Base-by-base conservation (phyloP, 1,139 yeast species). In the Sugiyamaella paludigena region DNA sequence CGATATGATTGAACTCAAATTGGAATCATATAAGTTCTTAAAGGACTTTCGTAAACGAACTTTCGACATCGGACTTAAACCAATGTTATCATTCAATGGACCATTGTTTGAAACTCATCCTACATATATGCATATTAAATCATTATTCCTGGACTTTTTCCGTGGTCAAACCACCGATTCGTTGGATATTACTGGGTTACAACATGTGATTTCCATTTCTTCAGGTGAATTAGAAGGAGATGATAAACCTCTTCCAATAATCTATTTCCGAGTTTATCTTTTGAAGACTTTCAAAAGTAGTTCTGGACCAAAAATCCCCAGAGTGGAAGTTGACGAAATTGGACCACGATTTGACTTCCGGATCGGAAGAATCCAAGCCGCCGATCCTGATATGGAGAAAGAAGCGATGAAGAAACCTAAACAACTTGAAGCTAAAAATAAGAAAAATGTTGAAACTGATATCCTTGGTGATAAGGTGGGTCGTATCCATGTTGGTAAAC, bases 401-500 rank as follows among this genome's bases (percentile, higher is more conserved):
- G 97, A 89, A 67, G 98, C 99, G 7, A 66, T 77, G 72, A 80
- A 78, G 74, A 80, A 77, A 64, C 92, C 97, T 49, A 88, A 79
- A 71, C 91, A 87, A 71, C 76, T 88, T 59, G 87, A 84, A 64
- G 80, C 88, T 48, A 87, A 80, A 76, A 81, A 79, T 54, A 84
- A 84, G 79, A 94, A 94, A 89, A 92, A 92, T 65, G 83, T 92
- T 50, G 83, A 83, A 55, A 81, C 84, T 40, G 98, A 94, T 66
- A 64, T 76, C 54, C 80, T 92, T 86, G 99, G 99, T 73, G 98
- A 92, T 71, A 89, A 92, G 81, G 80, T 92, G 57, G 99, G 97
- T 58, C 87, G 92, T 72, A 81, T 92, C 62, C 98, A 92, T 68
- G 85, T 92, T 70, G 98, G 96, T 71, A 84, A 84, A 69, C 99